Conservation (phyloP, 1,284 basidiomycete genomes). For the Austroboletus rostrupii region DNA sequence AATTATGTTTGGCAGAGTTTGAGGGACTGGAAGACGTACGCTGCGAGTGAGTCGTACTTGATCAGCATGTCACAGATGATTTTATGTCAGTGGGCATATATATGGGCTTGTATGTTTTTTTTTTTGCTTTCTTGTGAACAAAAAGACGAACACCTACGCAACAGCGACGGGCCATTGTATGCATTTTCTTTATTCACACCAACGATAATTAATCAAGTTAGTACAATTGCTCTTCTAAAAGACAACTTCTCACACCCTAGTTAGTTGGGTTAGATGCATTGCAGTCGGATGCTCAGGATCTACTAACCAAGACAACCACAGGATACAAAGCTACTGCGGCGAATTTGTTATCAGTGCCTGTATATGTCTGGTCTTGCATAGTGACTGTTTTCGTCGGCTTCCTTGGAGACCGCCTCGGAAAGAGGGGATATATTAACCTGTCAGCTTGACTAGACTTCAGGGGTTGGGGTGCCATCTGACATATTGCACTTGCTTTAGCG, state of each 20-base stretch:
- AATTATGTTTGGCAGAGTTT: conserved; percentile 46
- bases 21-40: conserved; percentile 51
- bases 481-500: conserved; percentile 12
- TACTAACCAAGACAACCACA: conserved; percentile 6
- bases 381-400: conserved; percentile 47
- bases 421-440: conserved; percentile 48
- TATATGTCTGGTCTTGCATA: conserved; percentile 49
- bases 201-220: conserved; percentile 46
- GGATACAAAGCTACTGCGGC: conserved; percentile 48
- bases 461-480: conserved; percentile 7
- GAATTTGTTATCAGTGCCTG: conserved; percentile 51
- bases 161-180: conserved; percentile 48
- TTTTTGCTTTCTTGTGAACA: not conserved
- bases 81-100: conserved; percentile 40
- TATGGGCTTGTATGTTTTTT: conserved; percentile 39
- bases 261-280: conserved; percentile 18
- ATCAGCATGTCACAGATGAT: not conserved
- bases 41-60: conserved; percentile 36
- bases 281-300: not conserved
- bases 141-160: not conserved
- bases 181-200: conserved; percentile 56
- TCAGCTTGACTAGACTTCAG: conserved; percentile 21
- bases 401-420: conserved; percentile 43
- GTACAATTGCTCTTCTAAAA: conserved; percentile 1
- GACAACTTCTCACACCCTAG: not conserved